Percentiles rank a stretch among this genome's conserved stretches.
These are phyloP conservation scores for Protostelium mycophagum DNA, from an alignment of 78 protist species.

Conservation along the genomic window DNA sequence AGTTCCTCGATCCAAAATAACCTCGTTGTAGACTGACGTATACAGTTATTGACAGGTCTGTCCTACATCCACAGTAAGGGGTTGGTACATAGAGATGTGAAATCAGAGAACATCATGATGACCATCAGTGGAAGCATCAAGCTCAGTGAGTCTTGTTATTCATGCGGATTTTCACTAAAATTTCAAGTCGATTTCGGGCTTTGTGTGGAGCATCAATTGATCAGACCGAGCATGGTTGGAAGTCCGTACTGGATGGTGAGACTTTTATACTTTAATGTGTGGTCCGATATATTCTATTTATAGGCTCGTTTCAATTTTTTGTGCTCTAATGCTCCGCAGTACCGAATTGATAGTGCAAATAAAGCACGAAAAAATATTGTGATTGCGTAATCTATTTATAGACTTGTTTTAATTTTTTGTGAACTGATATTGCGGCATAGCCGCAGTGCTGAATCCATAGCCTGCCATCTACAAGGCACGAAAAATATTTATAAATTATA, in stretches of 20 bases:
- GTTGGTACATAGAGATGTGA: constrained; percentile 53
- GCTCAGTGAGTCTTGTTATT: constrained; percentile 16
- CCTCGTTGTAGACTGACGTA: constrained; percentile 14
- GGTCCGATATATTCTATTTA: no score
- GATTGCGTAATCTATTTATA: no score
- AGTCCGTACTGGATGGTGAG: constrained; percentile 35
- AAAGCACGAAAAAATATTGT: no score
- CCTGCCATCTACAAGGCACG: no score
- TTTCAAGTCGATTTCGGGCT: constrained; percentile 59
- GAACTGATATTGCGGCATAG: no score
- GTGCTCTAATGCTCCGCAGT: no score
- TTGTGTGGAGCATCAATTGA: constrained; percentile 8
- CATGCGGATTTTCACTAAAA: not conserved
- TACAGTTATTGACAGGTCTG: constrained; percentile 25
- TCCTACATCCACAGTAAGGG: constrained; percentile 20
- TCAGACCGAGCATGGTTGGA: not conserved
- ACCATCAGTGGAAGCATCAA: constrained; percentile 49
- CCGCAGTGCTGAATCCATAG: no score
- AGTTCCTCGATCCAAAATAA: constrained; percentile 21
- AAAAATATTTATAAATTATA: no score
- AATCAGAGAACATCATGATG: constrained; percentile 64
- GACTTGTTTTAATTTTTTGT: no score
- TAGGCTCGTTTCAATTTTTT: no score
- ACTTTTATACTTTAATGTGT: constrained; percentile 49
- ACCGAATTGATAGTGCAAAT: no score